Conservation (phyloP, 2,329 filamentous ascomycete species). For the Aspergillus pseudoviridinutans region DNA sequence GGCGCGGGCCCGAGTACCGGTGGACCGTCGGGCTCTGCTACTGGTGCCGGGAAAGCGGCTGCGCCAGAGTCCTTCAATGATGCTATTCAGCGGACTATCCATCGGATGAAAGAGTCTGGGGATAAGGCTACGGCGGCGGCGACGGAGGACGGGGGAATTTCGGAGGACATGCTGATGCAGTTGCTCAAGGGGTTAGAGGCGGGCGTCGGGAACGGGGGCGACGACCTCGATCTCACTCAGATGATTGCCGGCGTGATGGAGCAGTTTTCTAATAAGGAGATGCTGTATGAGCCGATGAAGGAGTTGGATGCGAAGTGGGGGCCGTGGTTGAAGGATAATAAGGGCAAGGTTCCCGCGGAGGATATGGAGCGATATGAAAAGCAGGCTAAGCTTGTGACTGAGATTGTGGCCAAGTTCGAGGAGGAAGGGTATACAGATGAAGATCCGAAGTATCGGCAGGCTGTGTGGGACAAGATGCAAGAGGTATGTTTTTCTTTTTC, state of each 20-base stretch:
- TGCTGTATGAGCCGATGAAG: slow-evolving; percentile 98
- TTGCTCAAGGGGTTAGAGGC: slow-evolving; percentile 84
- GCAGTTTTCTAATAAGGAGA: slow-evolving; percentile 96
- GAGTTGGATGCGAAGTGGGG: slow-evolving; percentile 92
- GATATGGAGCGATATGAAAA: slow-evolving; percentile 77
- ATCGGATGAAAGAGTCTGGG: slow-evolving; percentile 87
- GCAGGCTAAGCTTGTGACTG: slow-evolving; percentile 72
- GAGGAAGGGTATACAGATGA: slow-evolving; percentile 75
- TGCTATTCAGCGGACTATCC: slow-evolving; percentile 89
- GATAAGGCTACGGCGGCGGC: slow-evolving; percentile 77
- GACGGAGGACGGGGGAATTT: slow-evolving; percentile 55
- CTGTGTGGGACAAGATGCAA: slow-evolving; percentile 96
- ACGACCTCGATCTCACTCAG: slow-evolving; percentile 86
- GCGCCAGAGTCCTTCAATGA: slow-evolving; percentile 77
- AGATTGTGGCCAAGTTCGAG: slow-evolving; percentile 90
- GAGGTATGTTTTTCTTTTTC: slow-evolving; percentile 58
- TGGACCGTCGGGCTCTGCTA: slow-evolving; percentile 19
- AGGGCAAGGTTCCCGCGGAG: slow-evolving; percentile 56
- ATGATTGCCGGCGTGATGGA: slow-evolving; percentile 99
- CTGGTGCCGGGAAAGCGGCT: slow-evolving; percentile 13
- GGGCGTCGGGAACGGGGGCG: slow-evolving; percentile 52
- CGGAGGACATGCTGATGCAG: slow-evolving; percentile 83
- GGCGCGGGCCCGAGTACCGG: slow-evolving; percentile 18
- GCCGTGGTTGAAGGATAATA: slow-evolving; percentile 78
- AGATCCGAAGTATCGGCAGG: slow-evolving; percentile 76